Evolutionary conservation across 371 early-diverging fungal genomes (phyloP), one percentile per base, ranked within the genome.

Genomic region (Rhizopus arrhizus): DNA sequence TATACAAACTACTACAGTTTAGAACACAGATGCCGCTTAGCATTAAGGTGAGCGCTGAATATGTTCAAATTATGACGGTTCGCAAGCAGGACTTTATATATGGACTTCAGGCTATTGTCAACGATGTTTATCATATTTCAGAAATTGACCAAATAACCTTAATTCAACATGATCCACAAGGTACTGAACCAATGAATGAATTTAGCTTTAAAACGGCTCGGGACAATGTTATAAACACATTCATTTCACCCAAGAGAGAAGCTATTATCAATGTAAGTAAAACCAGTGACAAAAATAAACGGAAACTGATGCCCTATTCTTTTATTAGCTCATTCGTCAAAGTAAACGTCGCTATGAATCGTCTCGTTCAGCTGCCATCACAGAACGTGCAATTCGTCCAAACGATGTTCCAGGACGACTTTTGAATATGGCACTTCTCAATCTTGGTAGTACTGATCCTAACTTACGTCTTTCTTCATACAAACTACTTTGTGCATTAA

Each of bases 401-500:
- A 81, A 83, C 5, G 94, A 95, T 72, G 93, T 95, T 5, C 93
- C 95, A 0, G 97, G 95, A 10, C 90, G 92, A 15, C 69, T 96
- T 42, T 75, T 95, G 40, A 95, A 93, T 65, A 93, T 95, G 83
- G 90, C 94, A 16, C 66, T 96, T 62, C 69, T 92, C 38, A 95
- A 94, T 61, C 71, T 93, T 36, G 92, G 91, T 0, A 89, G 89
- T 28, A 84, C 84, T 10, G 92, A 93, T 61, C 80, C 92, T 4
- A 82, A 80, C 40, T 69, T 96, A 48, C 77, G 96, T 4, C 65
- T 89, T 33, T 85, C 92, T 34, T 87, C 93, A 0, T 96, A 95
- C 77, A 90, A 92, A 66, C 71, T 96, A 65, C 78, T 95, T 35
- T 89, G 87, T 61, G 85, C 94, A 0, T 70, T 95, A 0, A 82